phyloP scores from a whole-genome alignment of 305 asterid species.

The Caryopteris hybrid region DNA sequence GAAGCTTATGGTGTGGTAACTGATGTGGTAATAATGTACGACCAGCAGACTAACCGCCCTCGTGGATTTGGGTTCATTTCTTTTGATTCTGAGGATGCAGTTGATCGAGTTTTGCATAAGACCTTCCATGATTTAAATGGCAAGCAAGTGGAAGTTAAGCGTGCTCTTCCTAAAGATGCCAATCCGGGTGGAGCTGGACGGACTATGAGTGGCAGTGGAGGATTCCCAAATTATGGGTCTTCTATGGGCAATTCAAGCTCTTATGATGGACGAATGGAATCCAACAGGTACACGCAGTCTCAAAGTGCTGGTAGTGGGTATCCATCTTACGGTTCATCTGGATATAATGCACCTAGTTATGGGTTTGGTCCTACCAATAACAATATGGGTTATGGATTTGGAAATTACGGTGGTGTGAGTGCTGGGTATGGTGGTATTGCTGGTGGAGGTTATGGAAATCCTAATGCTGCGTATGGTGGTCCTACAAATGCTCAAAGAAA shows the following conservation, averaged over 20 bases:
- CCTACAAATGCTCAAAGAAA: slow-evolving; percentile 58
- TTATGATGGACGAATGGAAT: slow-evolving; percentile 66
- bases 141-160: slow-evolving; percentile 85
- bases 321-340: slow-evolving; percentile 74
- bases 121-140: slow-evolving; percentile 76
- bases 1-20: slow-evolving; percentile 70
- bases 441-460: slow-evolving; percentile 63
- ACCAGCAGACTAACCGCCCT: slow-evolving; percentile 83
- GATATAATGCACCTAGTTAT: slow-evolving; percentile 54
- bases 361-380: slow-evolving; percentile 66
- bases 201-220: slow-evolving; percentile 35
- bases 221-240: slow-evolving; percentile 71
- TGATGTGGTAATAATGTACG: slow-evolving; percentile 81
- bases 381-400: slow-evolving; percentile 81
- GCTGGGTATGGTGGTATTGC: slow-evolving; percentile 55
- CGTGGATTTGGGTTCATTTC: slow-evolving; percentile 91
- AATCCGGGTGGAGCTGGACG: slow-evolving; percentile 57
- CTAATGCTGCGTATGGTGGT: slow-evolving; percentile 67
- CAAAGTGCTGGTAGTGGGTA: slow-evolving; percentile 67
- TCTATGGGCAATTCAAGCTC: slow-evolving; percentile 47
- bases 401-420: slow-evolving; percentile 54
- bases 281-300: slow-evolving; percentile 59
- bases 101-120: slow-evolving; percentile 76
- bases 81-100: slow-evolving; percentile 85
- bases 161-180: slow-evolving; percentile 84